phyloP scores from a whole-genome alignment of 495 filamentous ascomycete genomes.

The Aspergillus panamensis region DNA sequence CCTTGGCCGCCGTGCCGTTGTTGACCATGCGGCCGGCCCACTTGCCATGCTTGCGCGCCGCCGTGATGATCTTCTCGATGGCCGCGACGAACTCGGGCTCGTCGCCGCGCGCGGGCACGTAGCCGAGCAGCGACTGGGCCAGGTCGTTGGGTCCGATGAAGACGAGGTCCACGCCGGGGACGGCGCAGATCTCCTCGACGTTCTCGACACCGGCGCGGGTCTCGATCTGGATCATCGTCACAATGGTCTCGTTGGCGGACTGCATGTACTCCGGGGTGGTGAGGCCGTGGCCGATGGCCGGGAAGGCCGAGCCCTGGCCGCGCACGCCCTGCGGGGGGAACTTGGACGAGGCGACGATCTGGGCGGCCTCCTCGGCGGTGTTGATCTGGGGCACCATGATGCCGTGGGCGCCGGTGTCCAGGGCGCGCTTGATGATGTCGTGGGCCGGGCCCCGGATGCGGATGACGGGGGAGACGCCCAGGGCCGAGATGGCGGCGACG shows the following conservation, averaged over 20 bases:
- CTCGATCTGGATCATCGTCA: slow-evolving; percentile 47
- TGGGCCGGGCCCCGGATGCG: slow-evolving; percentile 62
- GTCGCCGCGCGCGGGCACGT: slow-evolving; percentile 27
- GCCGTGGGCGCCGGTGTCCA: slow-evolving; percentile 68
- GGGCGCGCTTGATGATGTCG: slow-evolving; percentile 73
- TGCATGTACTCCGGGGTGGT: slow-evolving; percentile 27
- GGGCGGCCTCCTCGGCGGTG: slow-evolving; percentile 11
- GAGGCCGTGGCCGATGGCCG: slow-evolving; percentile 35
- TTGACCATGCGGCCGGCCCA: slow-evolving; percentile 34
- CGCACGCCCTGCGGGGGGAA: slow-evolving; percentile 63
- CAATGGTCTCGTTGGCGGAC: slow-evolving; percentile 31
- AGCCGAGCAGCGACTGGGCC: slow-evolving; percentile 25
- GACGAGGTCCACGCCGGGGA: slow-evolving; percentile 36
- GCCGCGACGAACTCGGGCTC: slow-evolving; percentile 34
- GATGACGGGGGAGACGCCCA: slow-evolving; percentile 64
- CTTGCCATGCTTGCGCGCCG: slow-evolving; percentile 32
- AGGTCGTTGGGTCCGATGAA: slow-evolving; percentile 68
- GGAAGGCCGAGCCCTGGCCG: slow-evolving; percentile 57
- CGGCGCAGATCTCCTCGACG: slow-evolving; percentile 43
- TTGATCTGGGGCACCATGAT: slow-evolving; percentile 38
- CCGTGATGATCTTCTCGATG: slow-evolving; percentile 30
- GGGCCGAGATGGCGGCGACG: slow-evolving; percentile 55
- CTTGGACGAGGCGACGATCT: slow-evolving; percentile 58
- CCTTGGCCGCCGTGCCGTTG: slow-evolving; percentile 27
- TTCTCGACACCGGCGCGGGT: slow-evolving; percentile 42